Evolutionary conservation across 2,329 filamentous ascomycete genomes (phyloP), one percentile per base, ranked within the genome.

Genomic region (Epichloe brachyelytri): DNA sequence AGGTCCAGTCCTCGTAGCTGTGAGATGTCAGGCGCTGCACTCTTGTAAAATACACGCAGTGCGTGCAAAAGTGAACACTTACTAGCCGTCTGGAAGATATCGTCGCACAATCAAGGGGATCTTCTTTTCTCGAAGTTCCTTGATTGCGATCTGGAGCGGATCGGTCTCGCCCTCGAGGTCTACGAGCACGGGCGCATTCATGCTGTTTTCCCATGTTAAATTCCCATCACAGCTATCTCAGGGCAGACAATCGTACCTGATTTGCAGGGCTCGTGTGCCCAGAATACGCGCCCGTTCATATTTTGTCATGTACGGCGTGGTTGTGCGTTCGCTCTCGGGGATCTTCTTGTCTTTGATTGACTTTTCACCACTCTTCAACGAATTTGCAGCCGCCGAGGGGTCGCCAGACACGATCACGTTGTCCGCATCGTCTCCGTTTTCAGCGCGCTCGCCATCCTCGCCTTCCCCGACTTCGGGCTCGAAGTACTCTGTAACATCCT

Each of bases 231-330:
- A 60, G 48, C 49, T 43, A 14, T 43, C 36, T 30, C n/a, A n/a
- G 5, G 4, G n/a, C 60, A 49, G 34, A 14, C 39, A n/a, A 76
- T 50, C 80, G 48, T 69, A 94, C 88, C 88, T 96, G 65, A 98
- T 97, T 71, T 98, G 93, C 65, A 97, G 70, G 40, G 93, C 93
- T 58, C 93, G 79, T 40, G 93, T 97, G 46, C 93, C 93, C 57
- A 98, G 72, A 53, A 98, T 91, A 64, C 93, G 83, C 56, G 93
- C 93, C 60, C 84, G 81, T 76, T 98, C 93, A 71, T 98, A 98
- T 74, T 98, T 98, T 59, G 93, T 98, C 91, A 98, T 95, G 72
- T 96, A 98, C 2, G 91, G 93, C 30, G 93, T 98, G 8, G 93
- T 98, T 22, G 81, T 86, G 61, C 93, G 82, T 70, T 95, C 80